These are phyloP conservation scores for Raffaelea ambrosiae DNA, from an alignment of 2,329 filamentous ascomycete genomes.

Conservation along the genomic window DNA sequence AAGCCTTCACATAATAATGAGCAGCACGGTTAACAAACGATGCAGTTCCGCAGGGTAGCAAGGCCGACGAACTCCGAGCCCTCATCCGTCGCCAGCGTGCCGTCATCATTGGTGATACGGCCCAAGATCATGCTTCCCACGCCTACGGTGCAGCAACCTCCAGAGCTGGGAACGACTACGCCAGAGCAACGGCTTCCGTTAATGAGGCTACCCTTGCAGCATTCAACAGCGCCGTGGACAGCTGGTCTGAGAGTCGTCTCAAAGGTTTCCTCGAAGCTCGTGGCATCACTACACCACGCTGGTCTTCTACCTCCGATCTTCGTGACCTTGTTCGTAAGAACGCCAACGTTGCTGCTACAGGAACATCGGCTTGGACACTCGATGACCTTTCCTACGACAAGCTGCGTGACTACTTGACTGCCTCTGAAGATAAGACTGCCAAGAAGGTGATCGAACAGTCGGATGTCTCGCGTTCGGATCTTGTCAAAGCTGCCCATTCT, in stretches of 20 bases:
- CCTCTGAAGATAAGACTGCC: constrained; percentile 44
- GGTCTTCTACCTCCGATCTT: constrained; percentile 62
- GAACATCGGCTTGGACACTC: constrained; percentile 69
- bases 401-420: constrained; percentile 49
- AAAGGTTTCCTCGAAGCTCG: constrained; percentile 73
- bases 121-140: constrained; percentile 46
- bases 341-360: constrained; percentile 58
- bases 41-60: constrained; percentile 88
- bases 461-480: constrained; percentile 62
- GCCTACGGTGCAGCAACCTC: constrained; percentile 65
- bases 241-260: constrained; percentile 68
- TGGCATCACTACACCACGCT: constrained; percentile 65
- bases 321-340: constrained; percentile 66
- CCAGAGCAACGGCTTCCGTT: constrained; percentile 64
- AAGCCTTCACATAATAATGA: no score
- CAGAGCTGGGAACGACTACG: constrained; percentile 66
- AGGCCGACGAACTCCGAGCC: constrained; percentile 79
- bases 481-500: constrained; percentile 55
- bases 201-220: constrained; percentile 53
- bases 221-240: constrained; percentile 52
- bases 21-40: neutral
- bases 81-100: constrained; percentile 83
- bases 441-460: constrained; percentile 54
- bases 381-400: constrained; percentile 68
- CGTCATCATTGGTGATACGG: constrained; percentile 58